Percentiles rank a stretch among this genome's conserved stretches.
These are phyloP conservation scores for Mucor circinelloides DNA, from an alignment of 371 early-diverging fungal genomes.

Conservation along the genomic window DNA sequence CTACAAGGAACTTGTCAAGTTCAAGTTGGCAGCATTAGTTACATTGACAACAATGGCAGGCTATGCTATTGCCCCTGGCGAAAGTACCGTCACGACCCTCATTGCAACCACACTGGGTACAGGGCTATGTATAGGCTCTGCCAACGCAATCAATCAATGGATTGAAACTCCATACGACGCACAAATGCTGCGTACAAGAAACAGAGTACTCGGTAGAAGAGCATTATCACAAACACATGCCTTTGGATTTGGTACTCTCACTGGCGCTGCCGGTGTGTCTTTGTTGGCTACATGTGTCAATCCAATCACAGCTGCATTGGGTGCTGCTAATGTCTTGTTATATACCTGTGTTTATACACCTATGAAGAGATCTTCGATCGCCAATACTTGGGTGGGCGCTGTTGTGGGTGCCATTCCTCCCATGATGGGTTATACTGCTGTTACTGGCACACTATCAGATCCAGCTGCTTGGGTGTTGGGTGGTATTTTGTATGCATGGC, in stretches of 20 bases:
- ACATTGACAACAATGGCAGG: conserved; percentile 95
- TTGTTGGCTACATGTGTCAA: conserved; percentile 79
- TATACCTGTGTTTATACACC: conserved; percentile 94
- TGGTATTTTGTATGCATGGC: conserved; percentile 91
- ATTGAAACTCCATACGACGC: conserved; percentile 95
- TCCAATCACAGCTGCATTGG: conserved; percentile 82
- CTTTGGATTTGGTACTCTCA: conserved; percentile 71
- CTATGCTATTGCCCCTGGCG: conserved; percentile 91
- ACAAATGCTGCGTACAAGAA: conserved; percentile 94
- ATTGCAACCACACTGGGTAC: conserved; percentile 90
- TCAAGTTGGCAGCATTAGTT: conserved; percentile 86
- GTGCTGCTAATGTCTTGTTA: conserved; percentile 82
- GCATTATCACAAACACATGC: conserved; percentile 87
- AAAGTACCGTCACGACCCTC: conserved; percentile 67
- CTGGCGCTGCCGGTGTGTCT: conserved; percentile 75
- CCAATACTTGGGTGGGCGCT: conserved; percentile 95
- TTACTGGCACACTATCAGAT: conserved; percentile 71
- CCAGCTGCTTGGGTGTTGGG: conserved; percentile 84
- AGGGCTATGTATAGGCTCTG: conserved; percentile 87
- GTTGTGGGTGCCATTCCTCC: conserved; percentile 97
- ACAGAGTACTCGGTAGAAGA: conserved; percentile 84
- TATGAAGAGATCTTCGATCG: conserved; percentile 90
- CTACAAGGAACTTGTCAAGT: conserved; percentile 75
- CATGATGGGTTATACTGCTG: conserved; percentile 96
- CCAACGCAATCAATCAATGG: conserved; percentile 97